Evolutionary conservation across 2,329 filamentous ascomycete species (phyloP), one percentile per base, ranked within the genome.

Genomic region (Arthrobotrys megalospora): DNA sequence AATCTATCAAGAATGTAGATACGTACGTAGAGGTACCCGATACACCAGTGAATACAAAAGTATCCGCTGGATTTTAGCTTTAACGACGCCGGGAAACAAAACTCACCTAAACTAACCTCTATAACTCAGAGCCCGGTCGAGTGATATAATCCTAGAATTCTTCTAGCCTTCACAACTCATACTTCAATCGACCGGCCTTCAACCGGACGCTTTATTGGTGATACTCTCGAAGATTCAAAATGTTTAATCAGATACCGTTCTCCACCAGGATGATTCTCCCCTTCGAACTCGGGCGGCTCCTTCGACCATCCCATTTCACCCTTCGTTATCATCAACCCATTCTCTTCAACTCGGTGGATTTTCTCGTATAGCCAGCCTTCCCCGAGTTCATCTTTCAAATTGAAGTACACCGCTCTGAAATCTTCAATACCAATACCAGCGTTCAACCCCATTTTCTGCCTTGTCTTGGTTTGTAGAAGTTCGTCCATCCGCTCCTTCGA

Each of bases 361-460:
- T 8, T 50, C 11, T 78, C 75, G 28, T 36, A 4, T 8, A 78
- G 21, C 75, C 75, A 78, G 5, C 75, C 75, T 3, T 78, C 75
- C 6, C 75, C 67, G 0, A 78, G 8, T 12, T 62, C 12, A 10
- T 21, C 14, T 21, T 36, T 41, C 32, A 65, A 28, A 19, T 70
- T 58, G 19, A 65, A 21, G 32, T 76, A 76, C 10, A 76, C 55
- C 1, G 72, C 72, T 36, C 58, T 65, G 16, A 76, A 76, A 8
- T 76, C 72, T 24, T 60, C 48, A 6, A 65, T 19, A 6, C 58
- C 65, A n/a, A 68, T n/a, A 36, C 43, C 53, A n/a, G 1, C 1
- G 6, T 24, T 47, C 14, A 45, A 2, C 21, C 50, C 60, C 60
- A 78, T 34, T 24, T 58, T 63, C 11, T 34, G 6, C 36, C 63